Evolutionary conservation across 1,284 basidiomycete genomes (phyloP).

Genomic region (Prillingera fragicola): DNA sequence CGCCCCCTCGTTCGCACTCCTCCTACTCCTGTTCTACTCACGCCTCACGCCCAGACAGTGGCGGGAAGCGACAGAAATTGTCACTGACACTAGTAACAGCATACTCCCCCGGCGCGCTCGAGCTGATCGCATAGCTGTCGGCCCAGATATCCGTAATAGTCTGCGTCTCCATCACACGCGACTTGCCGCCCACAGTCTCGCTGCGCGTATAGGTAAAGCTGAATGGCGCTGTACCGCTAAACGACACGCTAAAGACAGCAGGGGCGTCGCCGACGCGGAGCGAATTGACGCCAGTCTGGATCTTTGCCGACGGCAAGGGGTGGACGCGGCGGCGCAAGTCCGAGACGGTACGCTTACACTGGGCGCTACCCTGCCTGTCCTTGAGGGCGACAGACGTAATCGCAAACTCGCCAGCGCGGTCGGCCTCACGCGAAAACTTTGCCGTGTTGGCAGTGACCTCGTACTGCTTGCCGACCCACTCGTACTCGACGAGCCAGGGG

Average conservation of each 20-base stretch:
- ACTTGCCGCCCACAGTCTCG: constrained; percentile 30
- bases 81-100: constrained; percentile 79
- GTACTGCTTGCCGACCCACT: constrained; percentile 68
- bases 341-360: constrained; percentile 73
- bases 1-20: too few relatives aligned
- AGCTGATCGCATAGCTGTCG: constrained; percentile 78
- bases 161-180: constrained; percentile 69
- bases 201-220: constrained; percentile 86
- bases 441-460: constrained; percentile 70
- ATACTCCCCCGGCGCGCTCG: constrained; percentile 70
- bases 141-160: constrained; percentile 73
- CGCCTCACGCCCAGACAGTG: too few relatives aligned
- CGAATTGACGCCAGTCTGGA: constrained; percentile 80
- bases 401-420: constrained; percentile 71
- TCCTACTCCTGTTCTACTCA: too few relatives aligned
- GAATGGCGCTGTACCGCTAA: constrained; percentile 88
- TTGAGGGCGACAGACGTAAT: constrained; percentile 84
- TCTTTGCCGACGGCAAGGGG: constrained; percentile 75
- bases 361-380: constrained; percentile 55
- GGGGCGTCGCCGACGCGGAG: constrained; percentile 91
- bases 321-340: constrained; percentile 74
- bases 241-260: constrained; percentile 74
- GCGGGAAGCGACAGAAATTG: constrained; percentile 73
- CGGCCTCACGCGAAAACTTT: constrained; percentile 75
- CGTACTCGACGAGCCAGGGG: constrained; percentile 92